phyloP scores from a whole-genome alignment of 768 basidiomycete species.

The Lepiota venenata region DNA sequence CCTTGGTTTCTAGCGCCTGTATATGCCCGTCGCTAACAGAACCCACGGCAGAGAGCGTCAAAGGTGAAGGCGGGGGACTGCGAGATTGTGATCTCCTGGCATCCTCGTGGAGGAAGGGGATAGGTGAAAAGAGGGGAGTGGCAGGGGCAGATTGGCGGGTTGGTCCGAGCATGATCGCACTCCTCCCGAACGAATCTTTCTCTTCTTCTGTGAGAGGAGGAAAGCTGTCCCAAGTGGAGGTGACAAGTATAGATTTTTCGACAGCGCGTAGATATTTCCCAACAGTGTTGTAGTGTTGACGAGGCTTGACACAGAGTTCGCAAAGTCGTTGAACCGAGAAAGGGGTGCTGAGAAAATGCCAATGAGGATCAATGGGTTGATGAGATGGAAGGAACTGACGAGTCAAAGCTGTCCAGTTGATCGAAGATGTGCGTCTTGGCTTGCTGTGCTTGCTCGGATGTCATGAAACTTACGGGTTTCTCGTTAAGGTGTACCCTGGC shows the following conservation, averaged over 20 bases:
- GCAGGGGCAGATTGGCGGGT: slow-evolving; percentile 56
- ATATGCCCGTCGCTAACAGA: slow-evolving; percentile 23
- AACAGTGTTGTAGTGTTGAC: slow-evolving; percentile 66
- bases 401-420: slow-evolving; percentile 73
- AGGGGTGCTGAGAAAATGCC: slow-evolving; percentile 44
- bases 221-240: slow-evolving; percentile 75
- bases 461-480: slow-evolving; percentile 56
- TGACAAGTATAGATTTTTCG: slow-evolving; percentile 79
- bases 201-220: slow-evolving; percentile 44
- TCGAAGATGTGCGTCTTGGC: slow-evolving; percentile 54
- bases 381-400: slow-evolving; percentile 39
- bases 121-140: slow-evolving; percentile 85
- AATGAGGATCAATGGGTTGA: slow-evolving; percentile 1
- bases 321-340: slow-evolving; percentile 91
- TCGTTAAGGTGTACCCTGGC: slow-evolving; percentile 48
- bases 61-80: slow-evolving; percentile 76
- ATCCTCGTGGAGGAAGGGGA: slow-evolving; percentile 83
- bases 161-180: slow-evolving; percentile 40
- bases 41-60: slow-evolving; percentile 40
- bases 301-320: slow-evolving; percentile 72
- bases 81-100: slow-evolving; percentile 76
- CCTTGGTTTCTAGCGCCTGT: slow-evolving; percentile 43
- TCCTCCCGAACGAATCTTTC: slow-evolving; percentile 32
- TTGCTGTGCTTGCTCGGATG: slow-evolving; percentile 54
- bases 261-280: slow-evolving; percentile 90